These are phyloP conservation scores for Candida endomychidarum DNA, from an alignment of 805 yeast genomes.

Conservation along the genomic window DNA sequence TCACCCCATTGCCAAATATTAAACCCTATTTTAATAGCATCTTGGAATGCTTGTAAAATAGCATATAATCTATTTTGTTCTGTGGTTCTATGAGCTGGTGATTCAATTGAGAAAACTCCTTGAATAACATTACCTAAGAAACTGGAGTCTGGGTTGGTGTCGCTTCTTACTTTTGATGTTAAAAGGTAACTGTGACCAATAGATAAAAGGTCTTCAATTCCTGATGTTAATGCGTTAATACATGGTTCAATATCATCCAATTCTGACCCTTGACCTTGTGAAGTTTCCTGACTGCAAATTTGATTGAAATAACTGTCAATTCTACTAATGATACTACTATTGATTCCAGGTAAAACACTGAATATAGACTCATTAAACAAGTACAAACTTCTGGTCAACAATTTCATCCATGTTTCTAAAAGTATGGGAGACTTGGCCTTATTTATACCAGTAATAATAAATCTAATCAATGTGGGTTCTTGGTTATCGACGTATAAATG, in stretches of 20 bases:
- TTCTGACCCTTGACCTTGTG: too few species aligned
- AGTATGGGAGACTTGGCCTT: constrained; percentile 43
- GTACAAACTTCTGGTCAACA: constrained; percentile 52
- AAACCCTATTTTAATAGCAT: constrained; percentile 54
- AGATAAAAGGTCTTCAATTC: constrained; percentile 65
- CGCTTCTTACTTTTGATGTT: constrained; percentile 28
- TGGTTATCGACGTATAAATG: constrained; percentile 31
- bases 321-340: constrained; percentile 48
- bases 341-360: constrained; percentile 54
- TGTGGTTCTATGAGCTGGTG: constrained; percentile 51
- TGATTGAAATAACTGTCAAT: constrained; percentile 31
- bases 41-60: constrained; percentile 62
- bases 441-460: constrained; percentile 50
- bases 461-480: constrained; percentile 39
- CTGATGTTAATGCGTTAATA: constrained; percentile 50
- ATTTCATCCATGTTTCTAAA: constrained; percentile 47
- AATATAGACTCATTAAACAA: constrained; percentile 54
- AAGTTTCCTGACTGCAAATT: constrained; percentile 16
- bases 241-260: constrained; percentile 41
- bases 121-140: constrained; percentile 69
- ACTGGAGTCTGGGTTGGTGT: constrained; percentile 31
- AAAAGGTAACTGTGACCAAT: constrained; percentile 56
- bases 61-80: constrained; percentile 55
- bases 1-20: constrained; percentile 76
- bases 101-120: constrained; percentile 75